A percentile compares a stretch with the other conserved stretches of the same genome.
Conservation (phyloP, 495 filamentous ascomycete species). For the Talaromyces proteolyticus region DNA sequence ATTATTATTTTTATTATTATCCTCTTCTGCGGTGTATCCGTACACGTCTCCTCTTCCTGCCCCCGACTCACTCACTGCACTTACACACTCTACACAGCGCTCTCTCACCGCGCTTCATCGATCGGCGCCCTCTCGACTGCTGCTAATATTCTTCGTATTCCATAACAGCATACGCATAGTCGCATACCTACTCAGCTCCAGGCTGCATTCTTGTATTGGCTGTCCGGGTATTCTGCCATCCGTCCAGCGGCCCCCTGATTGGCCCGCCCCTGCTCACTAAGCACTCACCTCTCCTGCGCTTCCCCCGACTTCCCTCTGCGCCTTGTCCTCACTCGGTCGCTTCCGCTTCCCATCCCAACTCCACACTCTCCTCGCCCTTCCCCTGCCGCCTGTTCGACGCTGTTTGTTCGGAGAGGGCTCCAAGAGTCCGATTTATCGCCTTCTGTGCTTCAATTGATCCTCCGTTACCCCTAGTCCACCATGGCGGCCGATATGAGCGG, state of each 20-base stretch:
- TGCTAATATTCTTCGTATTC: too few species aligned
- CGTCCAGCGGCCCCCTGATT: background rate
- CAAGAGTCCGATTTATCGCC: background rate
- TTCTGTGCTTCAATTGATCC: background rate
- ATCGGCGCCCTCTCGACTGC: too few species aligned
- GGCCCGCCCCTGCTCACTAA: slow-evolving; percentile 5
- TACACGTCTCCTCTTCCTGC: background rate
- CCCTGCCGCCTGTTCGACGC: slow-evolving; percentile 13
- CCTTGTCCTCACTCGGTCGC: background rate
- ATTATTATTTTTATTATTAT: too few species aligned
- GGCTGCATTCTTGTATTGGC: too few species aligned
- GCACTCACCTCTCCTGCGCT: background rate
- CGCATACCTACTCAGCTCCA: too few species aligned
- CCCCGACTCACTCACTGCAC: background rate
- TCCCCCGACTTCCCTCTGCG: background rate
- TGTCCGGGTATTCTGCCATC: too few species aligned
- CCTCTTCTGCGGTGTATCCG: too few species aligned
- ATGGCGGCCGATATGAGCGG: slow-evolving; percentile 61
- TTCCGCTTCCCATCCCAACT: background rate
- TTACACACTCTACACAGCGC: too few species aligned
- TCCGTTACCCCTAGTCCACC: slow-evolving; percentile 11
- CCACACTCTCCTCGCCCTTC: slow-evolving; percentile 1
- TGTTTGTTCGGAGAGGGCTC: slow-evolving; percentile 4
- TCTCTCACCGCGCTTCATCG: too few species aligned
- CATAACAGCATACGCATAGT: too few species aligned